Base-by-base conservation (phyloP, 768 basidiomycete genomes). In the Psilocybe azurescens region DNA sequence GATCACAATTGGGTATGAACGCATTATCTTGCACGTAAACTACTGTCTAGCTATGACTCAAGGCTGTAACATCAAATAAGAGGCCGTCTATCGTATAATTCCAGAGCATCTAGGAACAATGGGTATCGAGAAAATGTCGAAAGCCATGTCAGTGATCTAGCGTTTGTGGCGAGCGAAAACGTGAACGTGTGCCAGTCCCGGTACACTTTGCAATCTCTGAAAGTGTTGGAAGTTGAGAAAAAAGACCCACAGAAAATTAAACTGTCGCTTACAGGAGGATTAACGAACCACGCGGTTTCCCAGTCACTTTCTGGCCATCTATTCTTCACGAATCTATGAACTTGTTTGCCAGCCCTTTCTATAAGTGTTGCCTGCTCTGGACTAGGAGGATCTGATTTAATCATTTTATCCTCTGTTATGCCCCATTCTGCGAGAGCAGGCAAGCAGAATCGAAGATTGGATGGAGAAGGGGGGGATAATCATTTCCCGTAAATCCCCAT, bases 221-320 rank as follows among this genome's bases (percentile, higher is more conserved):
- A 73, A 30, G 57, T 29, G 47, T 54, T 24, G 2, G 24, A 56
- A 39, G 47, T 4, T 33, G 39, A 58, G n/a, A 47, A 32, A 60
- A 38, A 16, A 14, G 49, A 41, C 28, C 44, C 8, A 56, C 2
- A 24, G 29, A 13, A 32, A 20, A 29, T 16, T 20, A 59, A 53
- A 29, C 13, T 53, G 4, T n/a, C 14, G 74, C 90, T 71, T 68
- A 95, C 93, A 53, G 89, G 91, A 47, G 93, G 93, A 70, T 95
- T 95, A 47, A 93, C 89, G 69, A 94, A 94, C 94, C 94, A 95
- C 1, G 91, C 91, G 0, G 92, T 93, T 75, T 95, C 94, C 93
- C 91, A 95, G n/a, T 84, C 82, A 4, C 69, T 72, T 69, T 93
- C 90, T 16, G 69, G 67, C 94, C 94, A 95, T 52, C 86, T 77